phyloP scores from a whole-genome alignment of 169 alveolate genomes.

The Eimeria zaria region DNA sequence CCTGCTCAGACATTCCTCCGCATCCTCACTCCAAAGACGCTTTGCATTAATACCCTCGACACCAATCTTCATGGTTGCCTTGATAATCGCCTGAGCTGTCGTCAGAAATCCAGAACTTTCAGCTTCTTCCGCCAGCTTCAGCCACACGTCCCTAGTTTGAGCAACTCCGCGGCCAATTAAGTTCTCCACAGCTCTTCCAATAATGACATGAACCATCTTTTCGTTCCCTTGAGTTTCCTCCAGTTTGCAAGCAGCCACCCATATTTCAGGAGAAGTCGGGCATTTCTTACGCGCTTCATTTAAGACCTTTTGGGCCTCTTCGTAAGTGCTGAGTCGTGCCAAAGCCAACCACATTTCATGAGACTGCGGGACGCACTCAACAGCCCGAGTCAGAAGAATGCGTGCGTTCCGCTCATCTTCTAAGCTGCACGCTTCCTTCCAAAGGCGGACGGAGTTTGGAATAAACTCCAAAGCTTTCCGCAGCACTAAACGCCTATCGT shows the following conservation, averaged over 20 bases:
- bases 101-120: slow-evolving; percentile 88
- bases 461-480: slow-evolving; percentile 98
- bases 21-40: slow-evolving; percentile 86
- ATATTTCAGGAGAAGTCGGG: slow-evolving; percentile 97
- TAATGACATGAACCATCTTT: slow-evolving; percentile 88
- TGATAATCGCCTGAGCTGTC: slow-evolving; percentile 89
- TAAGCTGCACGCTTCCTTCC: slow-evolving; percentile 98
- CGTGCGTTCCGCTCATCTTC: slow-evolving; percentile 98
- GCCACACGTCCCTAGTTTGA: slow-evolving; percentile 88
- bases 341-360: slow-evolving; percentile 99
- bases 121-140: slow-evolving; percentile 89
- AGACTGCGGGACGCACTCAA: slow-evolving; percentile 99
- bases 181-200: slow-evolving; percentile 87
- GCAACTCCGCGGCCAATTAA: slow-evolving; percentile 87
- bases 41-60: slow-evolving; percentile 85
- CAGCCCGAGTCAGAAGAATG: slow-evolving; percentile 97
- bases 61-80: slow-evolving; percentile 85
- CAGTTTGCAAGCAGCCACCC: slow-evolving; percentile 99
- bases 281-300: slow-evolving; percentile 98
- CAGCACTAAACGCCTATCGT: slow-evolving; percentile 94
- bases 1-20: slow-evolving; percentile 84
- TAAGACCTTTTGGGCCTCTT: slow-evolving; percentile 98
- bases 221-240: slow-evolving; percentile 95
- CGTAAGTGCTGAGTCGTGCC: slow-evolving; percentile 98
- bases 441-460: slow-evolving; percentile 98